These are phyloP conservation scores for Fusarium metavorans DNA, from an alignment of 2,329 filamentous ascomycete genomes.

Conservation along the genomic window DNA sequence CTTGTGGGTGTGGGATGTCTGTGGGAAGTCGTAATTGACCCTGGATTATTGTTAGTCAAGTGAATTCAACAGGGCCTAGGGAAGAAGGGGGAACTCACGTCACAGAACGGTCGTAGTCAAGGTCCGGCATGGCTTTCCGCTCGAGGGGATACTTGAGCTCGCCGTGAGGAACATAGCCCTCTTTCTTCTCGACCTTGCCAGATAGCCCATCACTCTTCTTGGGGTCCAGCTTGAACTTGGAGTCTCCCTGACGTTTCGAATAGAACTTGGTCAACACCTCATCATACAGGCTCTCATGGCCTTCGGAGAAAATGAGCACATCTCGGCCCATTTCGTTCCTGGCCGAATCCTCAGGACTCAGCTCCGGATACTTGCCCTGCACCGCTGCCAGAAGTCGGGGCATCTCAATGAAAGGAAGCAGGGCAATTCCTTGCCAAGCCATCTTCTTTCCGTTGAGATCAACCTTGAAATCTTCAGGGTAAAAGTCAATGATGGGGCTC, in stretches of 20 bases:
- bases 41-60: conserved; percentile 59
- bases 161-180: conserved; percentile 86
- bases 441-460: conserved; percentile 99
- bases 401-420: conserved; percentile 97
- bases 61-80: neutral
- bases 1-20: conserved; percentile 80
- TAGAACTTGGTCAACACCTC: conserved; percentile 89
- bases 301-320: conserved; percentile 85
- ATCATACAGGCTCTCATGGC: conserved; percentile 83
- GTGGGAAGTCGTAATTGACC: conserved; percentile 87
- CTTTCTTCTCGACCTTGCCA: conserved; percentile 84
- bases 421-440: conserved; percentile 94
- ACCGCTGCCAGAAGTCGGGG: conserved; percentile 85
- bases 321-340: conserved; percentile 87
- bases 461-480: conserved; percentile 91
- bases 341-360: conserved; percentile 80
- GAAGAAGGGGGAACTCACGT: conserved; percentile 66
- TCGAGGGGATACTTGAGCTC: conserved; percentile 83
- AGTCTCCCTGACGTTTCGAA: conserved; percentile 82
- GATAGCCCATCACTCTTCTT: conserved; percentile 81
- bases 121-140: conserved; percentile 75
- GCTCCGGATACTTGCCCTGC: conserved; percentile 81
- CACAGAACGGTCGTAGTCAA: conserved; percentile 89
- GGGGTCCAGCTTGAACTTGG: conserved; percentile 79
- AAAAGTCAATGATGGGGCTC: conserved; percentile 96